Conservation (phyloP, 1,284 basidiomycete species). For the Sanghuangporus sanghuang region DNA sequence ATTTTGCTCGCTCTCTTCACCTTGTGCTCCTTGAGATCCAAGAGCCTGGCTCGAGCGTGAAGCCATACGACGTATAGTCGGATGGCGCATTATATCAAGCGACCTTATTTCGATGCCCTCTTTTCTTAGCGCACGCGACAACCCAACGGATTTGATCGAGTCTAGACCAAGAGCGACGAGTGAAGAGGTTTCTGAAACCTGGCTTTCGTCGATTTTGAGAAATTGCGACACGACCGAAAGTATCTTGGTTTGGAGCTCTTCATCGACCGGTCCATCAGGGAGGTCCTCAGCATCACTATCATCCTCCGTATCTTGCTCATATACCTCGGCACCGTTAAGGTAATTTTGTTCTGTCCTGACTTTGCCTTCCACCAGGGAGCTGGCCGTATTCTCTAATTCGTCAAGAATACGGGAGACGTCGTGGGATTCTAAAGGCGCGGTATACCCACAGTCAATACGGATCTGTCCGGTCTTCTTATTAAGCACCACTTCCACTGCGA, state of each 20-base stretch:
- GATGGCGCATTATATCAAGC: conserved; percentile 31
- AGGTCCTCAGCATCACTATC: background rate
- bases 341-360: background rate
- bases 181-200: conserved; percentile 31
- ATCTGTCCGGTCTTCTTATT: conserved; percentile 28
- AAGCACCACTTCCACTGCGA: conserved; percentile 41
- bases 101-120: conserved; percentile 30
- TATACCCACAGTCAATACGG: conserved; percentile 30
- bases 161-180: conserved; percentile 44
- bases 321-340: background rate
- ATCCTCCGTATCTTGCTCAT: background rate
- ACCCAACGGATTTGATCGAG: conserved; percentile 42
- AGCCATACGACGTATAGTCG: conserved; percentile 21
- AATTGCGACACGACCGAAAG: conserved; percentile 32
- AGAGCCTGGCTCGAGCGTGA: conserved; percentile 8
- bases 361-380: conserved; percentile 9
- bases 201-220: conserved; percentile 27
- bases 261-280: background rate
- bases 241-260: conserved; percentile 19
- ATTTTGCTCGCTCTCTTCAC: conserved; percentile 1
- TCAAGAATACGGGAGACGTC: conserved; percentile 24
- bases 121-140: conserved; percentile 32
- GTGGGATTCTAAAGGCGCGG: conserved; percentile 22
- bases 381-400: conserved; percentile 20
- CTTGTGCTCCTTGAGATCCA: background rate